Evolutionary conservation across 2,329 filamentous ascomycete species (phyloP).

Genomic region (Hypoxylon sp.): DNA sequence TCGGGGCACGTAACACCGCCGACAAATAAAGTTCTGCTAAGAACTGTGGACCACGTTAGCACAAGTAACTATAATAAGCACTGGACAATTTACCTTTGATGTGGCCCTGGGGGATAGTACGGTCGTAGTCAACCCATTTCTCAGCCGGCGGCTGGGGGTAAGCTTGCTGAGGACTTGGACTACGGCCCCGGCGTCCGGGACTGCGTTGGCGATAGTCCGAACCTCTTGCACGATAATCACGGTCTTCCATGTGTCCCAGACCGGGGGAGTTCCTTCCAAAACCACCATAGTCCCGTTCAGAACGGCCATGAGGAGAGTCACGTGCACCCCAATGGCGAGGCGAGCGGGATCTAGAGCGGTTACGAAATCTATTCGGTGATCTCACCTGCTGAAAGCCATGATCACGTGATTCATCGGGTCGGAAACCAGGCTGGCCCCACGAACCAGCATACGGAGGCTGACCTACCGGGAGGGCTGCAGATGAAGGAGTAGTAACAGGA

Average conservation of each 20-base stretch:
- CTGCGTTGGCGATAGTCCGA: slow-evolving; percentile 89
- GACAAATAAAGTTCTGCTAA: slow-evolving; percentile 95
- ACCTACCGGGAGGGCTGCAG: slow-evolving; percentile 54
- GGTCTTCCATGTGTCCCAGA: slow-evolving; percentile 68
- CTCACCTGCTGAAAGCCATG: slow-evolving; percentile 68
- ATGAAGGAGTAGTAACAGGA: slow-evolving; percentile 49
- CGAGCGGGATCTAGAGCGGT: slow-evolving; percentile 82
- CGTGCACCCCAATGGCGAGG: slow-evolving; percentile 78
- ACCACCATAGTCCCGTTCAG: slow-evolving; percentile 69
- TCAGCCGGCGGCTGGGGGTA: slow-evolving; percentile 51
- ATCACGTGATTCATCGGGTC: slow-evolving; percentile 65
- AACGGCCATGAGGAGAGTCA: slow-evolving; percentile 69
- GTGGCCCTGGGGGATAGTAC: slow-evolving; percentile 75
- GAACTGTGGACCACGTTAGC: slow-evolving; percentile 63
- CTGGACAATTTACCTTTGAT: slow-evolving; percentile 73
- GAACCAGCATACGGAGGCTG: slow-evolving; percentile 57
- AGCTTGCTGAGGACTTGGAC: slow-evolving; percentile 65
- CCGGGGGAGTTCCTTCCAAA: slow-evolving; percentile 78
- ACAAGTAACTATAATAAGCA: slow-evolving; percentile 6
- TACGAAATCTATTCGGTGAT: slow-evolving; percentile 70
- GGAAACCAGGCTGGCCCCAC: slow-evolving; percentile 53
- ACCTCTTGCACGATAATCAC: slow-evolving; percentile 66
- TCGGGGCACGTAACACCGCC: slow-evolving; percentile 92
- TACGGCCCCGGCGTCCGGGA: slow-evolving; percentile 75
- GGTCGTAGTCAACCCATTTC: slow-evolving; percentile 87